These are phyloP conservation scores for Dipodascus geniculatus DNA, from an alignment of 805 yeast genomes.

Conservation along the genomic window DNA sequence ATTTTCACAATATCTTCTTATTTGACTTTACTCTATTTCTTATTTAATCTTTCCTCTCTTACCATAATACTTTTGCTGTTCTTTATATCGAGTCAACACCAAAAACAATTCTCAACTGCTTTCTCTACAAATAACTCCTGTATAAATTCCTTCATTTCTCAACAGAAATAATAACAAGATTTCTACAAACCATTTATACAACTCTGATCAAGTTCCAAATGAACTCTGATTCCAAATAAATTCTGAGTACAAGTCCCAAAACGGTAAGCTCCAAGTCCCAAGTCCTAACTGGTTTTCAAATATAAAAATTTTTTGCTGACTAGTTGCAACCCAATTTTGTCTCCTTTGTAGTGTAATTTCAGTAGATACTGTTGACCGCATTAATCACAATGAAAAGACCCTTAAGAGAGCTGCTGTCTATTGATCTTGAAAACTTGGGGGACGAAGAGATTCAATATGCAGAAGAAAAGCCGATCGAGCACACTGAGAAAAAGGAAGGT, in stretches of 20 bases:
- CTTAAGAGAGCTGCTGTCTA: slow-evolving; percentile 23
- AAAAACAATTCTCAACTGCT: too few species aligned
- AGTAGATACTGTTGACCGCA: neutral
- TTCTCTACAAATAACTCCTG: too few species aligned
- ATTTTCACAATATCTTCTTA: too few species aligned
- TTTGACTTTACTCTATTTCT: too few species aligned
- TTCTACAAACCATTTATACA: too few species aligned
- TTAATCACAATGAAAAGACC: slow-evolving; percentile 13
- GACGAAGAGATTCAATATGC: neutral
- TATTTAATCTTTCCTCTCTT: too few species aligned
- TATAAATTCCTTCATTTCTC: too few species aligned
- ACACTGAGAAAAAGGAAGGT: neutral
- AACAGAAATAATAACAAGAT: too few species aligned
- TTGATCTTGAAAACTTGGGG: slow-evolving; percentile 15
- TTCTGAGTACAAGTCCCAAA: neutral
- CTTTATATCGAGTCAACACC: too few species aligned
- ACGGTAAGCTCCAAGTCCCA: neutral
- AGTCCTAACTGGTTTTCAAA: neutral
- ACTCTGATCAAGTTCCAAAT: too few species aligned
- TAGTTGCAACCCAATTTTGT: slow-evolving; percentile 13
- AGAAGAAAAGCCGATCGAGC: neutral
- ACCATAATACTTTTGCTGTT: too few species aligned
- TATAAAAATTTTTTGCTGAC: slow-evolving; percentile 3
- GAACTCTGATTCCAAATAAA: too few species aligned
- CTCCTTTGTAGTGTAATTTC: slow-evolving; percentile 4